Percentiles rank a stretch among this genome's conserved stretches.
Evolutionary conservation across 768 basidiomycete genomes (phyloP).

Genomic region (Rhodotorula paludigena): DNA sequence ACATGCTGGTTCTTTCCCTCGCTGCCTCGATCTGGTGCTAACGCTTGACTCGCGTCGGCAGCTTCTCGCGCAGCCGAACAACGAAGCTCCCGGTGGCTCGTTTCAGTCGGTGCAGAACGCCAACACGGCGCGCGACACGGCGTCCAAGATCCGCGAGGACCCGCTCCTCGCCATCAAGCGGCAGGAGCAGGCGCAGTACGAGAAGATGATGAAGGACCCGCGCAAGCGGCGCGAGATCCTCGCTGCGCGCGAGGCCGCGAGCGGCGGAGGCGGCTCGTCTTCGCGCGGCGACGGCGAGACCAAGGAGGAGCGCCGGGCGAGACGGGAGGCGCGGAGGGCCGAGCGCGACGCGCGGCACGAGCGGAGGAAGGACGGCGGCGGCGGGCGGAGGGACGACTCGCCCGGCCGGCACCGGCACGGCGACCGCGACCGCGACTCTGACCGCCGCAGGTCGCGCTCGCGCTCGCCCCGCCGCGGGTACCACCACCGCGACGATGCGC

Average conservation of each 20-base stretch:
- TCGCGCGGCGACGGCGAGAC: constrained; percentile 65
- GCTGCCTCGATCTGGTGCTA: neutral
- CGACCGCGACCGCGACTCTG: constrained; percentile 29
- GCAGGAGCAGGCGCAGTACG: constrained; percentile 89
- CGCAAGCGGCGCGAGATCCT: constrained; percentile 68
- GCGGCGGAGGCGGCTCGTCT: neutral
- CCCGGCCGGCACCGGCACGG: neutral
- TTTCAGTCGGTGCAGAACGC: constrained; percentile 60
- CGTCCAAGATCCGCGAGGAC: constrained; percentile 92
- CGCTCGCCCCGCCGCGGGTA: constrained; percentile 45
- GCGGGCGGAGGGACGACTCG: constrained; percentile 45
- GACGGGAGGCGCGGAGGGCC: constrained; percentile 54
- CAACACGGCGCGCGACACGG: constrained; percentile 78
- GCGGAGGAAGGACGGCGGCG: no score
- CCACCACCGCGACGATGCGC: constrained; percentile 17
- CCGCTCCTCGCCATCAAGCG: constrained; percentile 96
- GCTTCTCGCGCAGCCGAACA: constrained; percentile 19
- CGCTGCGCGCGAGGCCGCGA: constrained; percentile 8
- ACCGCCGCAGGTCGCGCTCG: constrained; percentile 38
- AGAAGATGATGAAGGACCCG: constrained; percentile 62
- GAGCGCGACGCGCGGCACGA: constrained; percentile 50
- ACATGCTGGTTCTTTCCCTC: constrained; percentile 47
- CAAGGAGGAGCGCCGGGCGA: constrained; percentile 62
- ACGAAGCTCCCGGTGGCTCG: constrained; percentile 14
- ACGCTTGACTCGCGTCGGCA: neutral